Percentiles rank a stretch among this genome's conserved stretches.
Conservation (phyloP, 164 flowering plant species). For the Stephania cephalantha region DNA sequence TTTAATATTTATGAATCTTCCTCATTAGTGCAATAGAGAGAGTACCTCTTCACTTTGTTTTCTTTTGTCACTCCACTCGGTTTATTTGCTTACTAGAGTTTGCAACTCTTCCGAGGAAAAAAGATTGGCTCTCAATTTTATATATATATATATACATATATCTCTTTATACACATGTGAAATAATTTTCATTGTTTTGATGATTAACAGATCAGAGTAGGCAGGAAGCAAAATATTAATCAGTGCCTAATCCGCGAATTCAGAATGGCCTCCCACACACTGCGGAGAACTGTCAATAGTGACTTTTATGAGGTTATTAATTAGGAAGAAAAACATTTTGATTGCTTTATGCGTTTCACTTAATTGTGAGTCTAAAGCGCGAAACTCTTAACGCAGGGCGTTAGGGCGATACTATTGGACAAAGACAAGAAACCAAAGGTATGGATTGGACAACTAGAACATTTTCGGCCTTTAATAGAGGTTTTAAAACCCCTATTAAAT, state of each 20-base stretch:
- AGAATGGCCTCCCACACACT: slow-evolving; percentile 66
- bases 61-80: too few species aligned
- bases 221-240: slow-evolving; percentile 65
- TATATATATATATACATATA: too few species aligned
- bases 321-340: background rate
- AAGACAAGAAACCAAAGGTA: slow-evolving; percentile 45
- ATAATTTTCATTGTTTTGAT: background rate
- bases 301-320: slow-evolving; percentile 20
- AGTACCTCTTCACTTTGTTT: too few species aligned
- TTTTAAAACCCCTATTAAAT: too few species aligned
- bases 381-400: slow-evolving; percentile 34
- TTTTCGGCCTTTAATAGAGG: too few species aligned
- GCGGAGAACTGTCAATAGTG: slow-evolving; percentile 53
- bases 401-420: slow-evolving; percentile 57
- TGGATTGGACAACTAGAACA: background rate
- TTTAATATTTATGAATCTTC: too few species aligned
- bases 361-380: background rate
- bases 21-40: too few species aligned
- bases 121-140: too few species aligned
- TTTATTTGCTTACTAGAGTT: too few species aligned
- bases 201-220: slow-evolving; percentile 49
- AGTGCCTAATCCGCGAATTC: slow-evolving; percentile 70
- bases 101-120: too few species aligned
- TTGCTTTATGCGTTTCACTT: background rate
- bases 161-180: too few species aligned